phyloP scores from a whole-genome alignment of 148 eudicot genomes.

The Rheum nobile region DNA sequence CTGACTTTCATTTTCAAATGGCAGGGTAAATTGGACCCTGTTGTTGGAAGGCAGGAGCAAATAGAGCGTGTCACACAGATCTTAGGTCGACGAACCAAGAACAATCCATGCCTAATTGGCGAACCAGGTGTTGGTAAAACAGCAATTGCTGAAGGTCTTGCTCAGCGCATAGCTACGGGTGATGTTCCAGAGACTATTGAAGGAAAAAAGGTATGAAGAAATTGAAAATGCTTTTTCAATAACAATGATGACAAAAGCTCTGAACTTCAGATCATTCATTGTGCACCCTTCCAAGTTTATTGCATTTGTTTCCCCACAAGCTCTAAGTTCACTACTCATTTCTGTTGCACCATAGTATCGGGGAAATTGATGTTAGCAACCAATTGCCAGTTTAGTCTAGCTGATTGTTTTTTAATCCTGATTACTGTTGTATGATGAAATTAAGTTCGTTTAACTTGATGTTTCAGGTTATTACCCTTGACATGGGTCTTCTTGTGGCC shows the following conservation, averaged over 20 bases:
- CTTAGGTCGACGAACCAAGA: constrained; percentile 84
- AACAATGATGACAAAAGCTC: background rate
- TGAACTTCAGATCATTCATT: too few relatives aligned
- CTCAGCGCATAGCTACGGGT: constrained; percentile 78
- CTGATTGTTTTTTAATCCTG: background rate
- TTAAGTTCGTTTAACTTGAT: background rate
- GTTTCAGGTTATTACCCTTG: constrained; percentile 77
- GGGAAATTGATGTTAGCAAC: background rate
- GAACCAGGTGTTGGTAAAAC: constrained; percentile 99
- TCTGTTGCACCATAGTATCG: background rate
- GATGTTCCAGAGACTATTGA: constrained; percentile 96
- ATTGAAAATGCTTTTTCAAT: background rate
- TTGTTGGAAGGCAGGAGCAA: constrained; percentile 83
- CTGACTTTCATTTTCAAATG: background rate
- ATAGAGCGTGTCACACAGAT: constrained; percentile 97
- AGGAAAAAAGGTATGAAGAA: constrained; percentile 60
- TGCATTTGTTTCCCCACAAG: background rate
- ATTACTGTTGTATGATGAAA: background rate
- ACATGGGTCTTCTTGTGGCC: constrained; percentile 92
- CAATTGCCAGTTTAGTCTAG: background rate
- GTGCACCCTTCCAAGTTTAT: too few relatives aligned
- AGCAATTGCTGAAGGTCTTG: constrained; percentile 96
- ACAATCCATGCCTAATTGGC: constrained; percentile 94
- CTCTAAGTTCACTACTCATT: background rate
- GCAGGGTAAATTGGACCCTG: constrained; percentile 93